Conservation (phyloP, 371 early-diverging fungal species). For the Lichtheimia ornata region DNA sequence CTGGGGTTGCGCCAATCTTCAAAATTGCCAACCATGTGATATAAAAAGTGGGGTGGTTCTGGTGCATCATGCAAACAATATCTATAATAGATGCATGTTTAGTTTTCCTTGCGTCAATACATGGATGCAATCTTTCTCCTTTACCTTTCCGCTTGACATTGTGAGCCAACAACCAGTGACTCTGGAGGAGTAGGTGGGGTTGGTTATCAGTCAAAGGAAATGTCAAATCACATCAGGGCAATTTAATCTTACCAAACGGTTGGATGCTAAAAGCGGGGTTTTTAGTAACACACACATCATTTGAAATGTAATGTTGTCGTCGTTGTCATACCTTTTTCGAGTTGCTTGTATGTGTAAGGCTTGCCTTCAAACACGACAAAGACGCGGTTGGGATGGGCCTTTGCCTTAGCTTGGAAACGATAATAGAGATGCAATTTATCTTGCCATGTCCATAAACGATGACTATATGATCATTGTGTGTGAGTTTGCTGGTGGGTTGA, state of each 20-base stretch:
- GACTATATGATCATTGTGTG: slow-evolving; percentile 7
- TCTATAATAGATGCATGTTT: slow-evolving; percentile 17
- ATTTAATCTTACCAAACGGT: slow-evolving; percentile 17
- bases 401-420: slow-evolving; percentile 29
- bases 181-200: slow-evolving; percentile 6
- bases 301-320: background rate
- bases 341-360: slow-evolving; percentile 25
- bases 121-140: background rate
- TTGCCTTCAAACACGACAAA: slow-evolving; percentile 35
- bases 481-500: background rate
- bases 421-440: slow-evolving; percentile 28
- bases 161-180: slow-evolving; percentile 18
- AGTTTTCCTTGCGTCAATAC: background rate
- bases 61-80: slow-evolving; percentile 36
- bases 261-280: slow-evolving; percentile 11
- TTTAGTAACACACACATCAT: slow-evolving; percentile 1
- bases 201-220: background rate
- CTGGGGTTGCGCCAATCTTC: slow-evolving; percentile 35
- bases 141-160: slow-evolving; percentile 5
- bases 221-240: background rate
- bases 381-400: slow-evolving; percentile 19
- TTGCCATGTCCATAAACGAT: slow-evolving; percentile 25
- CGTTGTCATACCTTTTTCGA: slow-evolving; percentile 27
- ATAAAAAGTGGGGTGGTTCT: slow-evolving; percentile 39
- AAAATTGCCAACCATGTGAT: slow-evolving; percentile 29